A percentile compares a stretch with the other conserved stretches of the same genome.
These are phyloP conservation scores for Lactarius evosmus DNA, from an alignment of 768 basidiomycete genomes.

Conservation along the genomic window DNA sequence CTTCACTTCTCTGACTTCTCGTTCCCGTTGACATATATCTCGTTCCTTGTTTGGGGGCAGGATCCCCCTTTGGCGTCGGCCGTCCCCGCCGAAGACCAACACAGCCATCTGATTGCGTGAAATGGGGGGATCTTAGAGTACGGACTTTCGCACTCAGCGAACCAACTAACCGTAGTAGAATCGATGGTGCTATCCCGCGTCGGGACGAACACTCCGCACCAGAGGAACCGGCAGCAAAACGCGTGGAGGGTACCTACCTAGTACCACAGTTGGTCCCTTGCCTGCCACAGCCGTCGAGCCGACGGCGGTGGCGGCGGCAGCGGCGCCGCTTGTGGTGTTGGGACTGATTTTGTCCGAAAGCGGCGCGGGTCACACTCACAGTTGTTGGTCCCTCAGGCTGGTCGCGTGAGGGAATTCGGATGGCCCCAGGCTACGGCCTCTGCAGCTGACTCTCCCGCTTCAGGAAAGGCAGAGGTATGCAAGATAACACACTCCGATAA, in stretches of 20 bases:
- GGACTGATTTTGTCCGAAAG: too few species aligned
- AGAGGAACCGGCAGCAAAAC: background rate
- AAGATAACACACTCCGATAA: background rate
- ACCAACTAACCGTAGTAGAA: background rate
- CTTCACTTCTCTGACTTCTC: too few species aligned
- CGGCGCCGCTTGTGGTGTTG: background rate
- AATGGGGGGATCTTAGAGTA: background rate
- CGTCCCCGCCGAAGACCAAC: background rate
- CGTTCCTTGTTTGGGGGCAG: too few species aligned
- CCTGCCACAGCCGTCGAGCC: background rate
- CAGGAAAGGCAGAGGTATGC: background rate
- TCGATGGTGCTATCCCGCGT: background rate
- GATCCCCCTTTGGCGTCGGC: background rate
- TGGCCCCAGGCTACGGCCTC: background rate
- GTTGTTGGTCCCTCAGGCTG: background rate
- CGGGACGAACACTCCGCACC: background rate
- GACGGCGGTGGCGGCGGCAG: background rate
- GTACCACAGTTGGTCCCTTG: background rate
- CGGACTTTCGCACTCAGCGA: slow-evolving; percentile 24
- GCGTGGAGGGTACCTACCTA: background rate
- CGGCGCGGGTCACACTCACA: background rate
- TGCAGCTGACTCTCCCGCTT: background rate
- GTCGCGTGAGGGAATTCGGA: background rate
- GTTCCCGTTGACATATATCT: too few species aligned
- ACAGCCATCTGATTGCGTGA: slow-evolving; percentile 4